Evolutionary conservation across 1,284 basidiomycete genomes (phyloP).

Genomic region (Trametes polyzona): DNA sequence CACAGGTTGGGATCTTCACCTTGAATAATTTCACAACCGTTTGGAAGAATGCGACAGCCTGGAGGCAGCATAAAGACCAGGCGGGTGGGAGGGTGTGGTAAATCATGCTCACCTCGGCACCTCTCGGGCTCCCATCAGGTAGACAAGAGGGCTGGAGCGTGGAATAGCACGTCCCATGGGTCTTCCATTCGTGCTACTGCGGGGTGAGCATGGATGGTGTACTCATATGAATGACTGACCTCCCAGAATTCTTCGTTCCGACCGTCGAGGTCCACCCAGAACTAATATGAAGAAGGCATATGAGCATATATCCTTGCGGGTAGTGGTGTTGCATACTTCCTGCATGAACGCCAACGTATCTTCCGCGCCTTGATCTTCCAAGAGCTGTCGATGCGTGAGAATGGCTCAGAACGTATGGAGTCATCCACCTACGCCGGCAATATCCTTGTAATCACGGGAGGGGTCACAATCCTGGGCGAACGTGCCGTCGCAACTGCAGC

Average conservation of each 20-base stretch:
- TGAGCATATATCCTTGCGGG: background rate
- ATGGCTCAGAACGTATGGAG: background rate
- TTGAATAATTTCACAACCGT: slow-evolving; percentile 66
- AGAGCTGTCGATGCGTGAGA: slow-evolving; percentile 45
- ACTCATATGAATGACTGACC: slow-evolving; percentile 42
- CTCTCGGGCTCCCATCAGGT: slow-evolving; percentile 53
- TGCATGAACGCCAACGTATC: slow-evolving; percentile 69
- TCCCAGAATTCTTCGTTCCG: slow-evolving; percentile 69
- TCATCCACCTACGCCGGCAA: slow-evolving; percentile 46
- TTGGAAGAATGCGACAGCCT: slow-evolving; percentile 75
- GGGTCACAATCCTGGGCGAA: slow-evolving; percentile 66
- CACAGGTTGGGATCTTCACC: no score
- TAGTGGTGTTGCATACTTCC: slow-evolving; percentile 36
- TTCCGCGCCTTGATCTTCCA: slow-evolving; percentile 59
- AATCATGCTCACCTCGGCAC: slow-evolving; percentile 52
- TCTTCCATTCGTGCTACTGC: slow-evolving; percentile 66
- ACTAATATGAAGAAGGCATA: slow-evolving; percentile 38
- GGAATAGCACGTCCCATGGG: slow-evolving; percentile 74
- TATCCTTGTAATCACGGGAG: slow-evolving; percentile 59
- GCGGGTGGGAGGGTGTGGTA: background rate
- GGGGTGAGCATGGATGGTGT: background rate
- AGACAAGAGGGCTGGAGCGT: slow-evolving; percentile 64
- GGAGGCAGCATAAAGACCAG: background rate
- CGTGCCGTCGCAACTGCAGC: slow-evolving; percentile 64
- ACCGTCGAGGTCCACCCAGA: slow-evolving; percentile 66